Percentiles rank a stretch among this genome's conserved stretches.
These are phyloP conservation scores for Globisporangium rhizosaccharum DNA, from an alignment of 352 stramenopile species.

Conservation along the genomic window DNA sequence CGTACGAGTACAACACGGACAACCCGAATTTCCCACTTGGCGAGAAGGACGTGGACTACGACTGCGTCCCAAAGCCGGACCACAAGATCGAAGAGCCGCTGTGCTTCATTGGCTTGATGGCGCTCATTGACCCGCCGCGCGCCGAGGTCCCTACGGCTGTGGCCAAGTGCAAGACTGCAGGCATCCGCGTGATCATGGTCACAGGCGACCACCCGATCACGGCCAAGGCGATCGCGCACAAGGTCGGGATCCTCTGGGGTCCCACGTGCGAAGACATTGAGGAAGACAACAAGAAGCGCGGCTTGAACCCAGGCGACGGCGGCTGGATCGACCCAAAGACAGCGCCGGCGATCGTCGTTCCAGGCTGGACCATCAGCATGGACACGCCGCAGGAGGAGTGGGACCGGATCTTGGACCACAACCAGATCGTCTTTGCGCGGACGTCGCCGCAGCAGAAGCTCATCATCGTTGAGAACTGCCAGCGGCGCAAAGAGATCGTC, in stretches of 20 bases:
- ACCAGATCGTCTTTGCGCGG: constrained; percentile 94
- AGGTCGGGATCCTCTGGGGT: constrained; percentile 90
- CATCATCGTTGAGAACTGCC: constrained; percentile 92
- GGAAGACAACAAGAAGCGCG: constrained; percentile 62
- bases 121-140: constrained; percentile 94
- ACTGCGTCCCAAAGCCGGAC: constrained; percentile 44
- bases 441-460: constrained; percentile 94
- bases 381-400: constrained; percentile 77
- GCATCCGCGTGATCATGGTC: constrained; percentile 93
- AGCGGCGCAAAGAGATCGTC: constrained; percentile 84
- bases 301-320: constrained; percentile 49
- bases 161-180: constrained; percentile 88
- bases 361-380: constrained; percentile 75
- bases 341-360: constrained; percentile 77
- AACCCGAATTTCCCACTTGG: constrained; percentile 82
- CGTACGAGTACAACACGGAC: constrained; percentile 72
- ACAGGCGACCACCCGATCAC: constrained; percentile 92
- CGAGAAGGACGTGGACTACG: constrained; percentile 81
- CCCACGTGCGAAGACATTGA: constrained; percentile 83
- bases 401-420: constrained; percentile 79
- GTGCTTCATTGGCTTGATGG: constrained; percentile 94
- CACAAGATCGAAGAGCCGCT: constrained; percentile 71
- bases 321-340: constrained; percentile 72
- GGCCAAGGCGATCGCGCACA: constrained; percentile 91
- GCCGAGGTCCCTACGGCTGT: constrained; percentile 83